Conservation (phyloP, 2,329 filamentous ascomycete species). For the Diplocarpon mali region DNA sequence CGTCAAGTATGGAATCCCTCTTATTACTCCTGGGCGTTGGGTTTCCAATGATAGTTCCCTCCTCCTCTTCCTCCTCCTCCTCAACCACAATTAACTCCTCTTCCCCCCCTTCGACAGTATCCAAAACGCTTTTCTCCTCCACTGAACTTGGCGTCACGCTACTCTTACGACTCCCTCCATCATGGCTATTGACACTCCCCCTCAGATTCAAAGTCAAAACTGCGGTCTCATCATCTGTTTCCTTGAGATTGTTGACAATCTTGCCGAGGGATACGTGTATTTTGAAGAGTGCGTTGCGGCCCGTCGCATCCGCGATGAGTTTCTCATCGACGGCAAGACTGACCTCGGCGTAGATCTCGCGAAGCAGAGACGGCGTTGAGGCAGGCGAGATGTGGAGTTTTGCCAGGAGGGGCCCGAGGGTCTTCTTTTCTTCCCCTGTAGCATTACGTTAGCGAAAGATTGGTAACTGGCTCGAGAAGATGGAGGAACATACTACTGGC, state of each 20-base stretch:
- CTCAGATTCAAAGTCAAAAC: constrained; percentile 7
- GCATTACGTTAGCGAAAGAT: neutral
- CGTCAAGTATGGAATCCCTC: constrained; percentile 22
- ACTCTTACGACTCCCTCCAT: constrained; percentile 13
- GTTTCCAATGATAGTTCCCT: constrained; percentile 11
- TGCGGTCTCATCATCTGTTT: constrained; percentile 21
- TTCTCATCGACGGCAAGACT: constrained; percentile 52
- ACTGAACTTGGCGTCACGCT: constrained; percentile 18
- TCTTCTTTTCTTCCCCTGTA: constrained; percentile 76
- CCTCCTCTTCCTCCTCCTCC: constrained; percentile 21
- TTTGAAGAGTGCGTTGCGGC: constrained; percentile 55
- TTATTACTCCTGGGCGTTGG: neutral
- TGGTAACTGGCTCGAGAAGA: neutral
- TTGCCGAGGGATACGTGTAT: constrained; percentile 57
- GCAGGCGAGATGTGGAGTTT: constrained; percentile 72
- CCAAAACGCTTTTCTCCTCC: constrained; percentile 29
- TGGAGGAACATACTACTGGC: constrained; percentile 47
- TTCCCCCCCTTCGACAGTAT: constrained; percentile 32
- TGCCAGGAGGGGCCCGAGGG: constrained; percentile 62
- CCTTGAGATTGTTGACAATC: constrained; percentile 50
- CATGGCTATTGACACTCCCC: constrained; percentile 22
- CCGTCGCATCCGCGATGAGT: constrained; percentile 47
- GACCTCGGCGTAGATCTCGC: constrained; percentile 46
- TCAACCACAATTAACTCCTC: constrained; percentile 24
- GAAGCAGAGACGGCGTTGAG: constrained; percentile 46